These are phyloP conservation scores for Backusella tuberculispora DNA, from an alignment of 192 early-diverging fungal species.

Conservation along the genomic window DNA sequence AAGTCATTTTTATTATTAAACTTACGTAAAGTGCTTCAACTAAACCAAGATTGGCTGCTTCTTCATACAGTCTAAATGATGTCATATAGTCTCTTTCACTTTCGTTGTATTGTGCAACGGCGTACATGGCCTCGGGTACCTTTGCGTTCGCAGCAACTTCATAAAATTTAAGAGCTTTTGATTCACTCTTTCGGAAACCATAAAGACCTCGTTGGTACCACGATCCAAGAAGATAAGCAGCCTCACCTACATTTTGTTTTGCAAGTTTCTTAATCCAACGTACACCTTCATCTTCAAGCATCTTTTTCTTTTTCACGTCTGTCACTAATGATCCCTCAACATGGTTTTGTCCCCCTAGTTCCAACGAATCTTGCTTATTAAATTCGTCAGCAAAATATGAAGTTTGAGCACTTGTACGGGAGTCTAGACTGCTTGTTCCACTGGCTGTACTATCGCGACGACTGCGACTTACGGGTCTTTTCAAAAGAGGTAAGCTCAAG, in stretches of 20 bases:
- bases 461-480: background rate
- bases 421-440: constrained; percentile 10
- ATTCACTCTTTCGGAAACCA: constrained; percentile 40
- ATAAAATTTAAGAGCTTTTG: constrained; percentile 67
- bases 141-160: constrained; percentile 66
- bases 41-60: constrained; percentile 69
- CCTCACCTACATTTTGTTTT: constrained; percentile 69
- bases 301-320: constrained; percentile 15
- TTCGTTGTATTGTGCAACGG: constrained; percentile 60
- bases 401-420: constrained; percentile 13
- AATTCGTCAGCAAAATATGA: background rate
- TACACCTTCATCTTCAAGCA: constrained; percentile 58
- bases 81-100: constrained; percentile 61
- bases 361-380: background rate
- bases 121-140: constrained; percentile 65
- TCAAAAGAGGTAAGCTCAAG: constrained; percentile 9
- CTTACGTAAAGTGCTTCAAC: constrained; percentile 64
- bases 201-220: constrained; percentile 68
- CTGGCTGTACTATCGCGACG: constrained; percentile 31
- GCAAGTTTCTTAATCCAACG: constrained; percentile 74
- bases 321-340: background rate
- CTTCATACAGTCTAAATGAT: constrained; percentile 48
- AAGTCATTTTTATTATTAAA: background rate
- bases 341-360: constrained; percentile 15
- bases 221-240: constrained; percentile 68